These are phyloP conservation scores for Coniochaeta ligniaria DNA, from an alignment of 2,329 filamentous ascomycete species.

Conservation along the genomic window DNA sequence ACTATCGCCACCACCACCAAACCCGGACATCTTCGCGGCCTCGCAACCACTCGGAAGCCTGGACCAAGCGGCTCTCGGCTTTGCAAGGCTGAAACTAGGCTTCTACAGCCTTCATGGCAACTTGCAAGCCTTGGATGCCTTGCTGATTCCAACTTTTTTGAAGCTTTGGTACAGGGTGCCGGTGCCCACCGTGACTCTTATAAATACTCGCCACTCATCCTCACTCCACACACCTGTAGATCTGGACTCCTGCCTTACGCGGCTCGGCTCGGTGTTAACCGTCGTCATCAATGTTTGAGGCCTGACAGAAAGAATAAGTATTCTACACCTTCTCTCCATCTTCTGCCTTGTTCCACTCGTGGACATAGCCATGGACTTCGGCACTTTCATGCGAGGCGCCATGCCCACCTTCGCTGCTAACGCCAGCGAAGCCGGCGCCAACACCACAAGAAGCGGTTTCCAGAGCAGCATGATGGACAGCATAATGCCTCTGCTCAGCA, in stretches of 20 bases:
- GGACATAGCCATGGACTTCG: slow-evolving; percentile 15
- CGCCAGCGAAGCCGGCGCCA: slow-evolving; percentile 8
- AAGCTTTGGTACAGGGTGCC: neutral
- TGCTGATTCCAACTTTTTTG: neutral
- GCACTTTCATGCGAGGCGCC: slow-evolving; percentile 11
- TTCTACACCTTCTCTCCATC: neutral
- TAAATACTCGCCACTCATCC: neutral
- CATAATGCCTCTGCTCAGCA: slow-evolving; percentile 33
- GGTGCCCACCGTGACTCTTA: neutral
- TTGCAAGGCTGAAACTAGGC: neutral
- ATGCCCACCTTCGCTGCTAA: slow-evolving; percentile 15
- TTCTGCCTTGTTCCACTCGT: neutral
- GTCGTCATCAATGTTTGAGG: neutral
- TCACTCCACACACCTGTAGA: neutral
- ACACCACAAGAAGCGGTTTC: slow-evolving; percentile 8
- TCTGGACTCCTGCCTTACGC: neutral
- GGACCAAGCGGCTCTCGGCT: neutral
- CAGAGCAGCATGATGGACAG: slow-evolving; percentile 29
- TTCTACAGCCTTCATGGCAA: neutral
- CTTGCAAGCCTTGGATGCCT: neutral
- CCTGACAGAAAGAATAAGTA: neutral
- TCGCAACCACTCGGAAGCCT: neutral
- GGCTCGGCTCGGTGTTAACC: neutral
- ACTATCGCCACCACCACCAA: neutral
- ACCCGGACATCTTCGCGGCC: neutral